Conservation (phyloP, 148 eudicot genomes). For the Spergularia bocconei region DNA sequence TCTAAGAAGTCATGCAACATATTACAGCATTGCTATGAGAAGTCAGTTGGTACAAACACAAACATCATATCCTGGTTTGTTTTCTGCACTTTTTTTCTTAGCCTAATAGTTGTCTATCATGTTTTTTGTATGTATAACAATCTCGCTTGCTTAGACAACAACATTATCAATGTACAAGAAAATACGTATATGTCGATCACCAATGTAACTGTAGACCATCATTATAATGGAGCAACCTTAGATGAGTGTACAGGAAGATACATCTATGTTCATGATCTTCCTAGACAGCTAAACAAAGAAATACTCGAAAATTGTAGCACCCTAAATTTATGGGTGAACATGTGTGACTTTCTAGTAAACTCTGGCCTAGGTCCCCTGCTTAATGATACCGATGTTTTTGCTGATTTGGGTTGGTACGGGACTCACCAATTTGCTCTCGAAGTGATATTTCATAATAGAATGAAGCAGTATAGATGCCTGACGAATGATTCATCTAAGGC, state of each 20-base stretch:
- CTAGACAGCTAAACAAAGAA: constrained; percentile 48
- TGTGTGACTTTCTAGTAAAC: constrained; percentile 52
- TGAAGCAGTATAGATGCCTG: constrained; percentile 62
- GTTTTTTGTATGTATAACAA: neutral
- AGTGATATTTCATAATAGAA: constrained; percentile 54
- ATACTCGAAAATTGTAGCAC: constrained; percentile 39
- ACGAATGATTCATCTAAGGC: constrained; percentile 64
- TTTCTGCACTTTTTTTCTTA: neutral
- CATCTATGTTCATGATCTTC: constrained; percentile 53
- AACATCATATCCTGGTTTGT: constrained; percentile 13
- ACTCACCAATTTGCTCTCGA: constrained; percentile 63
- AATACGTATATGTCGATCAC: no score
- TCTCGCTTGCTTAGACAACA: neutral
- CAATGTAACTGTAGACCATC: no score
- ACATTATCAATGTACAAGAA: no score
- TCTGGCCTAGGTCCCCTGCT: constrained; percentile 51
- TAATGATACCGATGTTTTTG: constrained; percentile 16
- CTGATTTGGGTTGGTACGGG: constrained; percentile 36
- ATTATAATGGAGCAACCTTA: neutral
- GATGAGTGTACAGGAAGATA: constrained; percentile 52
- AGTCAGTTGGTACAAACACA: neutral
- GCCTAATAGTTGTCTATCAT: neutral
- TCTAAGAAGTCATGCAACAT: neutral
- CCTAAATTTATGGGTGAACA: constrained; percentile 42
- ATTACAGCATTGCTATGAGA: neutral